phyloP scores from a whole-genome alignment of 2,329 filamentous ascomycete species.

The Apiospora hydei region DNA sequence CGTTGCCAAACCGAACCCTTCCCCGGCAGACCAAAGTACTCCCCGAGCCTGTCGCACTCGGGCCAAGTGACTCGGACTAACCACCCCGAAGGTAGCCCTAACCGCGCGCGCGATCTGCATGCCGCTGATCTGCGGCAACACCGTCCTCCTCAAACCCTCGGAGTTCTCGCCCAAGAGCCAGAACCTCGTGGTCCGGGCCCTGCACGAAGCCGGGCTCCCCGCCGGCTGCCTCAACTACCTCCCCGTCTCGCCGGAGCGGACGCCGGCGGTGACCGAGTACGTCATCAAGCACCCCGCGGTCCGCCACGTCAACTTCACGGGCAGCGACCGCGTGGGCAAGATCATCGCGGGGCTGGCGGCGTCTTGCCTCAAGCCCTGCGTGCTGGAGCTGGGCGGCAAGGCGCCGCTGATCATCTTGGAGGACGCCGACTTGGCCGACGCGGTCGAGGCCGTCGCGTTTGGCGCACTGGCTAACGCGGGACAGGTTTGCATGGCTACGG shows the following conservation, averaged over 20 bases:
- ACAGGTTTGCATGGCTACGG: slow-evolving; percentile 67
- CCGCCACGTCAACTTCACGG: slow-evolving; percentile 79
- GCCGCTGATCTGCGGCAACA: slow-evolving; percentile 57
- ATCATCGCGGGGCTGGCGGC: slow-evolving; percentile 77
- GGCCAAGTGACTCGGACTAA: slow-evolving; percentile 54
- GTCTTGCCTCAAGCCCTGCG: slow-evolving; percentile 70
- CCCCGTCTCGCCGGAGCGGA: slow-evolving; percentile 70
- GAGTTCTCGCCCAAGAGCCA: slow-evolving; percentile 71
- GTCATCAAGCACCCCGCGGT: slow-evolving; percentile 73
- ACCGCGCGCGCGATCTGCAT: slow-evolving; percentile 35
- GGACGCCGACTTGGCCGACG: slow-evolving; percentile 69
- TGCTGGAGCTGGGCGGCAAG: slow-evolving; percentile 74
- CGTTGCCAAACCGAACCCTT: slow-evolving; percentile 56
- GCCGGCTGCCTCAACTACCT: slow-evolving; percentile 77
- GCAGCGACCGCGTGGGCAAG: slow-evolving; percentile 73
- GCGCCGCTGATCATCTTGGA: slow-evolving; percentile 70
- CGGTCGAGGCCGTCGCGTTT: slow-evolving; percentile 58
- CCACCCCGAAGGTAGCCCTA: slow-evolving; percentile 28
- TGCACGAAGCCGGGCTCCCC: slow-evolving; percentile 78
- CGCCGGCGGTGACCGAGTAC: slow-evolving; percentile 72
- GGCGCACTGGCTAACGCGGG: slow-evolving; percentile 64
- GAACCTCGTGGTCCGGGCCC: slow-evolving; percentile 68
- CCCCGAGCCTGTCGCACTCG: slow-evolving; percentile 67
- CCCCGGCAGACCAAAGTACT: too few relatives aligned
- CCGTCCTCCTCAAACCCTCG: slow-evolving; percentile 69